Percentiles rank a stretch among this genome's conserved stretches.
These are phyloP conservation scores for Venturia asperata DNA, from an alignment of 2,329 filamentous ascomycete genomes.

Conservation along the genomic window DNA sequence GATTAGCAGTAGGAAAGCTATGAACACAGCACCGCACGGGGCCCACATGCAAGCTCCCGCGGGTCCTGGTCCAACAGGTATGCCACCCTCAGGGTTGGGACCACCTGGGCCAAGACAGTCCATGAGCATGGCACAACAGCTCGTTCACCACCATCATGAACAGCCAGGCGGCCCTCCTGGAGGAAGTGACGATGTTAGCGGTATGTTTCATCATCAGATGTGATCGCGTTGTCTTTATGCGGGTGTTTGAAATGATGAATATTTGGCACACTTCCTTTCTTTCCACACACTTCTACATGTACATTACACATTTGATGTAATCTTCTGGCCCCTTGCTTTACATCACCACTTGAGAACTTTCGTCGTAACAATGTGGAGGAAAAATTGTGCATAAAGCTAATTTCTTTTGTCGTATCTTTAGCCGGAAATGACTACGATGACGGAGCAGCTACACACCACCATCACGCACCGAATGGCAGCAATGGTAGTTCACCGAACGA, in stretches of 20 bases:
- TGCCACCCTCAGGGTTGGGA: constrained; percentile 57
- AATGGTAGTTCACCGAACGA: constrained; percentile 51
- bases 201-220: constrained; percentile 97
- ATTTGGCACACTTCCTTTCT: constrained; percentile 26
- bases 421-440: constrained; percentile 55
- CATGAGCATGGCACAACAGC: constrained; percentile 59
- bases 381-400: constrained; percentile 20
- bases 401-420: constrained; percentile 34
- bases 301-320: constrained; percentile 28
- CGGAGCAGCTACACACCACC: constrained; percentile 57
- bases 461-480: constrained; percentile 54
- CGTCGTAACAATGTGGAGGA: not conserved
- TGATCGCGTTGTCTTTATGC: constrained; percentile 46
- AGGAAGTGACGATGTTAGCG: constrained; percentile 75
- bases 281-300: constrained; percentile 26
- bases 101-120: constrained; percentile 56
- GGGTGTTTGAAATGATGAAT: constrained; percentile 19
- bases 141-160: constrained; percentile 62
- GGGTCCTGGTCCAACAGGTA: constrained; percentile 53
- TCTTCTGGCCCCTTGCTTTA: constrained; percentile 13
- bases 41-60: constrained; percentile 61
- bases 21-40: constrained; percentile 52
- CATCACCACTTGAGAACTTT: constrained; percentile 3
- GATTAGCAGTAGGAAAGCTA: constrained; percentile 77
- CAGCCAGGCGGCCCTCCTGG: constrained; percentile 61